Conservation (phyloP, 352 stramenopile species). For the Globisporangium iwayamae region DNA sequence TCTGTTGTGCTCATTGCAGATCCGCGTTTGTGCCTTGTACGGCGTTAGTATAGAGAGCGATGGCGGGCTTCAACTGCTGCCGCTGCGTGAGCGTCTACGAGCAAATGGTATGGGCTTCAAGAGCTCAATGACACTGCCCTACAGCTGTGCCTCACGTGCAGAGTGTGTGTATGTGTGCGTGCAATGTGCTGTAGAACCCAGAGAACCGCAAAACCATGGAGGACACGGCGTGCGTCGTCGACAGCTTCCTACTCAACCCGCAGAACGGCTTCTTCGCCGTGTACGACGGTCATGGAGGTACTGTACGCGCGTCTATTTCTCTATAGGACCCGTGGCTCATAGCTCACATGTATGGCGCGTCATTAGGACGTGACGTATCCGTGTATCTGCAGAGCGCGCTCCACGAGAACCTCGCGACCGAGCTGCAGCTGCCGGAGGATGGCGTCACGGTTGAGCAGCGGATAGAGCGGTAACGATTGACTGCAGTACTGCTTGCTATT, state of each 20-base stretch:
- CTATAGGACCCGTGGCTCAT: neutral
- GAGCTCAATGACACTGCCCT: neutral
- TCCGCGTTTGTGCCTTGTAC: neutral
- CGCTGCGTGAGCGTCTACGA: constrained; percentile 67
- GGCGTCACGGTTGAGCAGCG: constrained; percentile 47
- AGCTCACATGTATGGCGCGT: neutral
- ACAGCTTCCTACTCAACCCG: constrained; percentile 50
- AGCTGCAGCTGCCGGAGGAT: constrained; percentile 37
- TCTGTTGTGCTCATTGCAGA: neutral
- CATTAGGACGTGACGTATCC: constrained; percentile 58
- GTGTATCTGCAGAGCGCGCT: constrained; percentile 61
- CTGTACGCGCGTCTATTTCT: neutral
- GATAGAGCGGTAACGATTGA: constrained; percentile 44
- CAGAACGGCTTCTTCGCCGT: constrained; percentile 76
- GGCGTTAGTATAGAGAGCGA: neutral
- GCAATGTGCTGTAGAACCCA: constrained; percentile 45
- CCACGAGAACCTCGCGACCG: constrained; percentile 55
- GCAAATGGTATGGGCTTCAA: constrained; percentile 50
- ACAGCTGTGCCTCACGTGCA: neutral
- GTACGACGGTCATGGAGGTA: constrained; percentile 78
- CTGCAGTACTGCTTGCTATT: neutral
- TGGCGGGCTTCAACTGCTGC: constrained; percentile 48
- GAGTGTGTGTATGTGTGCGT: neutral
- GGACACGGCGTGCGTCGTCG: constrained; percentile 69
- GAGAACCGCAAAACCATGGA: constrained; percentile 79